Conservation (phyloP, 176 grass and related monocot species). For the Tuctoria greenei region DNA sequence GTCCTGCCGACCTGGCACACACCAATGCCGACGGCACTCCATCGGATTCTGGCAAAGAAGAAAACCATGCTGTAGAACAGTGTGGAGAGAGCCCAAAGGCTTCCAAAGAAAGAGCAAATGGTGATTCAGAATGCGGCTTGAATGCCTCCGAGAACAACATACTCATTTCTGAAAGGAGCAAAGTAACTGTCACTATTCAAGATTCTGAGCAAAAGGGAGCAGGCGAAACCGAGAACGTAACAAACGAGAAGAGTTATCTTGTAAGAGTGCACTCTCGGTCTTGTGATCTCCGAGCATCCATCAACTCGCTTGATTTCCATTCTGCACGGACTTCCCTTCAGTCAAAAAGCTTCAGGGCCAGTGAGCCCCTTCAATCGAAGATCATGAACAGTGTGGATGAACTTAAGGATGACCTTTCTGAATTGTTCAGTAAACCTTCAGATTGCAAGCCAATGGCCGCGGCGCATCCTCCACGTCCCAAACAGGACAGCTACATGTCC, state of each 20-base stretch:
- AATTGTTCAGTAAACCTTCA: constrained; percentile 57
- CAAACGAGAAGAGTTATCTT: constrained; percentile 28
- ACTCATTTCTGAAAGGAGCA: background rate
- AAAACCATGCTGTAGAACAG: constrained; percentile 10
- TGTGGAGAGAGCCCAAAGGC: background rate
- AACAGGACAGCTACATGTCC: constrained; percentile 25
- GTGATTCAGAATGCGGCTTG: constrained; percentile 16
- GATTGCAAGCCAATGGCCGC: constrained; percentile 40
- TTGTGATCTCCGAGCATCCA: constrained; percentile 43
- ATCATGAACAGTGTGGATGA: constrained; percentile 76
- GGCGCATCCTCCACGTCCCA: constrained; percentile 13
- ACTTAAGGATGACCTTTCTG: constrained; percentile 58
- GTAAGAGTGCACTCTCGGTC: constrained; percentile 35
- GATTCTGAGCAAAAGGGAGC: constrained; percentile 15
- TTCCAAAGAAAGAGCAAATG: background rate
- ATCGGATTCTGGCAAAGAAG: constrained; percentile 16
- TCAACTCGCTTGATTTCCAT: constrained; percentile 46
- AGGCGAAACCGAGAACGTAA: background rate
- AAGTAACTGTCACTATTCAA: constrained; percentile 15
- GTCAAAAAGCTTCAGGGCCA: constrained; percentile 44
- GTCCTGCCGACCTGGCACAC: background rate
- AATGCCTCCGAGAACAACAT: background rate
- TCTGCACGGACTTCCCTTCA: constrained; percentile 48
- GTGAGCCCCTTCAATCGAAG: constrained; percentile 50
- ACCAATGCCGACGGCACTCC: background rate